Percentiles rank a stretch among this genome's conserved stretches.
Evolutionary conservation across 2,329 filamentous ascomycete species (phyloP).

Genomic region (Colletotrichum agaves): DNA sequence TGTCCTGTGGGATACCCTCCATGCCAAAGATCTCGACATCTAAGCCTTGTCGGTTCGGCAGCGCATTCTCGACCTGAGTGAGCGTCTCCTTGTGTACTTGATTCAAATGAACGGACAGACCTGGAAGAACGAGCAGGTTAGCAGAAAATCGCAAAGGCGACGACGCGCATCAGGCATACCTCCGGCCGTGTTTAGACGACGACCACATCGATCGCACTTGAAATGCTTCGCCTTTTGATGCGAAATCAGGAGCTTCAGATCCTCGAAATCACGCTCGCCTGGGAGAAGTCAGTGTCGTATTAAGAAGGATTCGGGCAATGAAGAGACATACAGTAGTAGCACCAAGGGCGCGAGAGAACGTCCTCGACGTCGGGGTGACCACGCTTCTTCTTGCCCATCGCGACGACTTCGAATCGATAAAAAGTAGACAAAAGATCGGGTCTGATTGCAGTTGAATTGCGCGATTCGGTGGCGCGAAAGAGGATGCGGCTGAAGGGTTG

Average conservation of each 20-base stretch:
- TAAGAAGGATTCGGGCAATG: neutral
- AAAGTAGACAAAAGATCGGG: neutral
- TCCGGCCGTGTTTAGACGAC: conserved; percentile 92
- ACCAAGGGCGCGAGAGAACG: conserved; percentile 89
- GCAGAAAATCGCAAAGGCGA: neutral
- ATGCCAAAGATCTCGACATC: conserved; percentile 98
- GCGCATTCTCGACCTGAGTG: conserved; percentile 88
- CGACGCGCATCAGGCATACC: conserved; percentile 63
- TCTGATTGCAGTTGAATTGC: neutral
- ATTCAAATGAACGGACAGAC: conserved; percentile 95
- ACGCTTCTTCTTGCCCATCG: conserved; percentile 92
- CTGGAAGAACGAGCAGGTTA: conserved; percentile 55
- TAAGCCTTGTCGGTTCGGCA: conserved; percentile 84
- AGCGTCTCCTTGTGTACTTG: conserved; percentile 98
- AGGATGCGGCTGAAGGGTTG: conserved; percentile 14
- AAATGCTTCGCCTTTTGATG: conserved; percentile 99
- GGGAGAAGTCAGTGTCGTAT: conserved; percentile 40
- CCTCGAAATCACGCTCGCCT: conserved; percentile 96
- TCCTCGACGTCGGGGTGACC: conserved; percentile 88
- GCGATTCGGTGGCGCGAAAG: conserved; percentile 1
- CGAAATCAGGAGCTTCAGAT: conserved; percentile 93
- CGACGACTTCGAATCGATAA: conserved; percentile 11
- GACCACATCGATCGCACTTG: conserved; percentile 91
- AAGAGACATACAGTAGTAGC: conserved; percentile 83
- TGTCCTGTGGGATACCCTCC: conserved; percentile 92